Conservation (phyloP, 2,329 filamentous ascomycete species). For the Alternaria ventricosa region DNA sequence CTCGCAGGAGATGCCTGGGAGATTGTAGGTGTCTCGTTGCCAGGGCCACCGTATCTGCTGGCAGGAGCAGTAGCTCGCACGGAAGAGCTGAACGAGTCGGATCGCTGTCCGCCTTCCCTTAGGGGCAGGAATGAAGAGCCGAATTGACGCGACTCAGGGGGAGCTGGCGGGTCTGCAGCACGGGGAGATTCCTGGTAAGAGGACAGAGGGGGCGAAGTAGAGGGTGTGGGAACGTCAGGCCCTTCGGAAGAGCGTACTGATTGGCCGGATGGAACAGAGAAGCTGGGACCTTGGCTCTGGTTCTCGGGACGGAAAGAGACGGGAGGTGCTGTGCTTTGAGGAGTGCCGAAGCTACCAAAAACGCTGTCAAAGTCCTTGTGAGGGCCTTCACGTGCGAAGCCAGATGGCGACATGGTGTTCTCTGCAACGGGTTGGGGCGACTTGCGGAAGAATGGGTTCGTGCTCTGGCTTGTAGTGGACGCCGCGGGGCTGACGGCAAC, state of each 20-base stretch:
- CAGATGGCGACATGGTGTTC: slow-evolving; percentile 58
- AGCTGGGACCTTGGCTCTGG: slow-evolving; percentile 43
- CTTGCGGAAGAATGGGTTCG: slow-evolving; percentile 92
- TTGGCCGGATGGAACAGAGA: slow-evolving; percentile 50
- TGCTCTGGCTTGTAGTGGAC: slow-evolving; percentile 70
- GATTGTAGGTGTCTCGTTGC: slow-evolving; percentile 57
- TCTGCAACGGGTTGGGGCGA: slow-evolving; percentile 58
- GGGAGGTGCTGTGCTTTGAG: slow-evolving; percentile 56
- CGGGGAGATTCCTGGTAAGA: slow-evolving; percentile 62
- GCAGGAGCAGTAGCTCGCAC: slow-evolving; percentile 77
- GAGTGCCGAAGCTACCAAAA: slow-evolving; percentile 70
- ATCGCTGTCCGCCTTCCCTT: slow-evolving; percentile 59
- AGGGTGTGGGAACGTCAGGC: slow-evolving; percentile 65
- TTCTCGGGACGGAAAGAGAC: slow-evolving; percentile 68
- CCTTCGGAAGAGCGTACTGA: slow-evolving; percentile 55
- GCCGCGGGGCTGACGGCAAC: slow-evolving; percentile 71
- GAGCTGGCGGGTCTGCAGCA: slow-evolving; percentile 66
- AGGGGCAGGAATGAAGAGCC: slow-evolving; percentile 79
- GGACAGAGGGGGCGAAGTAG: slow-evolving; percentile 66
- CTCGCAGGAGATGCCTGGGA: slow-evolving; percentile 51
- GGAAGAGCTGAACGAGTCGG: slow-evolving; percentile 76
- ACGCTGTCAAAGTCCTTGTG: slow-evolving; percentile 75
- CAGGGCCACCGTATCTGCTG: slow-evolving; percentile 64
- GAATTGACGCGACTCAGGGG: slow-evolving; percentile 77
- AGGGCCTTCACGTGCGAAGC: slow-evolving; percentile 53